A percentile compares a stretch with the other conserved stretches of the same genome.
These are phyloP conservation scores for Colletotrichum neosansevieriae DNA, from an alignment of 2,329 filamentous ascomycete genomes.

Conservation along the genomic window DNA sequence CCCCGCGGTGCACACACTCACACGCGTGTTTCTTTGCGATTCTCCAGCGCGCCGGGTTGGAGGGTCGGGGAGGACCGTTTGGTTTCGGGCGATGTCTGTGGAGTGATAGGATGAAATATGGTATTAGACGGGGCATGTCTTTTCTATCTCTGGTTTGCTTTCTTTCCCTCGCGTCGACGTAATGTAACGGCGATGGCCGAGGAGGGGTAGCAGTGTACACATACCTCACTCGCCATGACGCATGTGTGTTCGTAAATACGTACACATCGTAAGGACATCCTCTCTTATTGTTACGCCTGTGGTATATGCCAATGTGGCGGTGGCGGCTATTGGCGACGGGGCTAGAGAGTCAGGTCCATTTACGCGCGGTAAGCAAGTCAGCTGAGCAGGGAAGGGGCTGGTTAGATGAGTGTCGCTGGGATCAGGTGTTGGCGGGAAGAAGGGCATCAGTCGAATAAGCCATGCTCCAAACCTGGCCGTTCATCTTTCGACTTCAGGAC, in stretches of 20 bases:
- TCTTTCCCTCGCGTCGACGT: too few species aligned
- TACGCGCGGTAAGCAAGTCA: neutral
- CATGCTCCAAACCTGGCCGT: too few species aligned
- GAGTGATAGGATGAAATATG: constrained; percentile 4
- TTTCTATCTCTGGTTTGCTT: neutral
- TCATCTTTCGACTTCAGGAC: too few species aligned
- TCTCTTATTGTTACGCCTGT: neutral
- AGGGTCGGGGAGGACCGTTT: constrained; percentile 6
- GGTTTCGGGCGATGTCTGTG: constrained; percentile 15
- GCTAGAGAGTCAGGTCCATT: constrained; percentile 1
- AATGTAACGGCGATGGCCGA: neutral
- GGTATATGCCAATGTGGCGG: neutral
- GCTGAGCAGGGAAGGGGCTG: constrained; percentile 1
- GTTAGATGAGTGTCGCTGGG: neutral
- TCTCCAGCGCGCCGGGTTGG: constrained; percentile 4
- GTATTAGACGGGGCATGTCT: constrained; percentile 3
- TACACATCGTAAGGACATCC: neutral
- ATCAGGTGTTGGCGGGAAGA: too few species aligned
- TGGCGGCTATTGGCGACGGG: constrained; percentile 12
- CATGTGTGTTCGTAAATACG: neutral
- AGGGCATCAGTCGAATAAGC: too few species aligned
- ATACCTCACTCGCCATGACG: neutral
- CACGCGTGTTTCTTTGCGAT: neutral
- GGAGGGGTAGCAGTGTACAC: neutral
- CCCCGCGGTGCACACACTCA: neutral